These are phyloP conservation scores for Hymenoscyphus occultus DNA, from an alignment of 2,329 filamentous ascomycete species.

Conservation along the genomic window DNA sequence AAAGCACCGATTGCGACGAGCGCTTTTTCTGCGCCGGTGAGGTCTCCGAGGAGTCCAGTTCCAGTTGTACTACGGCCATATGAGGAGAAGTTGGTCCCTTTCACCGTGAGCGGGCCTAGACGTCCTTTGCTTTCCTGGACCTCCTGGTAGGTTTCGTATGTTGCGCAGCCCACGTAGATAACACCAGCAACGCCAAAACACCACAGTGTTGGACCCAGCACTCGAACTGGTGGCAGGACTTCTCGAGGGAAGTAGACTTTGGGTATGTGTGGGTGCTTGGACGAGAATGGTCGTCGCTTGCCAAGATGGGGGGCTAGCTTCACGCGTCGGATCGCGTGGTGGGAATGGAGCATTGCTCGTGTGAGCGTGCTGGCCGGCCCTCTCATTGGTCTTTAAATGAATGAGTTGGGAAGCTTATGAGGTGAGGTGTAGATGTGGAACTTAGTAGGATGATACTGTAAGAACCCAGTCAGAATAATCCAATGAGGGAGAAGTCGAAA, in stretches of 20 bases:
- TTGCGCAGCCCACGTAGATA: neutral
- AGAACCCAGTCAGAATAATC: too few species aligned
- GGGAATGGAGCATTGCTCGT: neutral
- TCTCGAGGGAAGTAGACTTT: neutral
- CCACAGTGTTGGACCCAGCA: neutral
- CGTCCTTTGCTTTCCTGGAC: neutral
- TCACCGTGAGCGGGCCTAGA: neutral
- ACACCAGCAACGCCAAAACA: neutral
- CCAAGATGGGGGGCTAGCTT: neutral
- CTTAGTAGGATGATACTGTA: neutral
- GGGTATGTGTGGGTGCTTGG: neutral
- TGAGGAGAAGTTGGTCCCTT: neutral
- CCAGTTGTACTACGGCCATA: neutral
- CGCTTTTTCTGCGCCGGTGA: neutral
- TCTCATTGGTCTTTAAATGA: neutral
- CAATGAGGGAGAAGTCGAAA: too few species aligned
- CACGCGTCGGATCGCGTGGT: neutral
- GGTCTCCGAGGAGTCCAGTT: neutral
- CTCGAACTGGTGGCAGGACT: neutral
- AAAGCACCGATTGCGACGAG: neutral
- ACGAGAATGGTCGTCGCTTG: neutral
- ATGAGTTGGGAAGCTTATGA: neutral
- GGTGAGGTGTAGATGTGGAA: neutral
- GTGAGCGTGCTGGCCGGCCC: neutral
- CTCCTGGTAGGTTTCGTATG: neutral